Evolutionary conservation across 768 basidiomycete genomes (phyloP).

Genomic region (Phlebiopsis gigantea): DNA sequence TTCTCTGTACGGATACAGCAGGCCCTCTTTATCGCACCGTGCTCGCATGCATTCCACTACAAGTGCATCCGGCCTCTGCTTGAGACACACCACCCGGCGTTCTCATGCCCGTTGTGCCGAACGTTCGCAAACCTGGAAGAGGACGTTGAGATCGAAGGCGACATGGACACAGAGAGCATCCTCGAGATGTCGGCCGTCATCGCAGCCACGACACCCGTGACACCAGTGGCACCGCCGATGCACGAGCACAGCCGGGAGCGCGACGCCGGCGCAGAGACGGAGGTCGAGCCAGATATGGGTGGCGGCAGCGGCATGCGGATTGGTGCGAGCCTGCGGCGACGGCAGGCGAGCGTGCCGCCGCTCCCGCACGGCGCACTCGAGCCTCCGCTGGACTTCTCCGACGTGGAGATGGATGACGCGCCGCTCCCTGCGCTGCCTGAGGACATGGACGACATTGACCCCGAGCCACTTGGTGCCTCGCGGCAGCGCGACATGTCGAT

Average conservation of each 20-base stretch:
- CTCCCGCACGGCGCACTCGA: not conserved
- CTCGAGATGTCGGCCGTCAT: constrained; percentile 10
- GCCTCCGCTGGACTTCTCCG: constrained; percentile 7
- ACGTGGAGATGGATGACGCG: constrained; percentile 22
- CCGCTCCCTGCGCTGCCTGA: constrained; percentile 23
- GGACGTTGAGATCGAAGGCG: constrained; percentile 76
- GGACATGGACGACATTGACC: constrained; percentile 15
- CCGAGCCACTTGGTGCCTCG: constrained; percentile 9
- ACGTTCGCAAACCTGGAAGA: constrained; percentile 95
- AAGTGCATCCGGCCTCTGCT: constrained; percentile 94
- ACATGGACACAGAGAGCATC: constrained; percentile 19
- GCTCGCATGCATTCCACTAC: constrained; percentile 94
- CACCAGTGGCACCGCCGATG: constrained; percentile 8
- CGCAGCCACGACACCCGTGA: constrained; percentile 10
- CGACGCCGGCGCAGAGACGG: constrained; percentile 27
- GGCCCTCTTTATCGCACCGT: constrained; percentile 95
- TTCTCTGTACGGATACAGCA: constrained; percentile 93
- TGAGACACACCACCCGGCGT: constrained; percentile 84
- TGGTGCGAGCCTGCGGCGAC: constrained; percentile 13
- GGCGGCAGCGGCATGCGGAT: constrained; percentile 11
- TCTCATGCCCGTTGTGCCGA: constrained; percentile 92
- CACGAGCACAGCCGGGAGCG: constrained; percentile 16
- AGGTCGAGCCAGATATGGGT: constrained; percentile 25
- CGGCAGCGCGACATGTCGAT: constrained; percentile 16
- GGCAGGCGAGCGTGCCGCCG: constrained; percentile 8